These are phyloP conservation scores for Yamagishiella unicocca DNA, from an alignment of 139 green algal species.

Conservation along the genomic window DNA sequence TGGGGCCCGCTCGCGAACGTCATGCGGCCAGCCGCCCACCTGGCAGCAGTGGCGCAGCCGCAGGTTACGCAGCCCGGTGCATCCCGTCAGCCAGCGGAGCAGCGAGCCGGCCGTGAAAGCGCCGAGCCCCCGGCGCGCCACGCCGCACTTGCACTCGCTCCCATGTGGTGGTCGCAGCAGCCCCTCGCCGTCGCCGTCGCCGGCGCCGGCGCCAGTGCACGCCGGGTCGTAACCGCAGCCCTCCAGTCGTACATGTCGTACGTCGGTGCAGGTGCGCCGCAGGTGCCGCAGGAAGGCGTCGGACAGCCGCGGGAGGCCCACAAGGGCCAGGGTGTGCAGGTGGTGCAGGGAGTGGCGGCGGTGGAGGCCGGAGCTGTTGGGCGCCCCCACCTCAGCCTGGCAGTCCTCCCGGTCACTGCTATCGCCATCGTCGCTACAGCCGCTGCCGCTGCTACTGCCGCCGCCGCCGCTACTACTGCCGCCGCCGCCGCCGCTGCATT, in stretches of 20 bases:
- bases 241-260: conserved; percentile 25
- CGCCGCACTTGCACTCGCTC: background rate
- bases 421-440: background rate
- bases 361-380: too few relatives aligned
- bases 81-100: conserved; percentile 9
- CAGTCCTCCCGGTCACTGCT: too few relatives aligned
- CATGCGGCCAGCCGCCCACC: background rate
- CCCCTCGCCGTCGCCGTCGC: background rate
- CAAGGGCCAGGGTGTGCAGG: conserved; percentile 32
- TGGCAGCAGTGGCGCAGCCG: conserved; percentile 40
- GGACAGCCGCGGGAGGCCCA: background rate
- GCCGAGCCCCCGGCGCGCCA: background rate
- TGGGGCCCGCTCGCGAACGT: too few relatives aligned
- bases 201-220: background rate
- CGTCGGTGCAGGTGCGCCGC: background rate
- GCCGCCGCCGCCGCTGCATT: background rate
- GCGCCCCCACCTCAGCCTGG: too few relatives aligned
- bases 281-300: background rate
- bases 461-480: background rate
- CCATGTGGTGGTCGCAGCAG: background rate
- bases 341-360: background rate
- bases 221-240: background rate
- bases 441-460: background rate
- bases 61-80: conserved; percentile 12
- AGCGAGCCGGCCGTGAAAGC: background rate